A percentile compares a stretch with the other conserved stretches of the same genome.
Conservation (phyloP, 768 basidiomycete genomes). For the Tricholoma terreum region DNA sequence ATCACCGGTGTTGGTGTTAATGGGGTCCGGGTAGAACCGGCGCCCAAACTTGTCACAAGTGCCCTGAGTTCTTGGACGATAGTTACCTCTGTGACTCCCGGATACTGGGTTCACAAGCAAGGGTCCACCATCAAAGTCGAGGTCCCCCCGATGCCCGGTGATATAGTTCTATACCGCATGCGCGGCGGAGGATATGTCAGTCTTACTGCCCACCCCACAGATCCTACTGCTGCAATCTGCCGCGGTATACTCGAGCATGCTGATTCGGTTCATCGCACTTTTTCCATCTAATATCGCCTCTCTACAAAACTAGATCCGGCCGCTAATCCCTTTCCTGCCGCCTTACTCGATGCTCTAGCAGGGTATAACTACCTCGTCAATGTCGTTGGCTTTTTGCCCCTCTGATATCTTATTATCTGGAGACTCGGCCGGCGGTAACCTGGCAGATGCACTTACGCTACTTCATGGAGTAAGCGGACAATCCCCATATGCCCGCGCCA, state of each 20-base stretch:
- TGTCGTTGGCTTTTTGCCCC: slow-evolving; percentile 51
- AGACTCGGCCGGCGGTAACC: slow-evolving; percentile 78
- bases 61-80: slow-evolving; percentile 40
- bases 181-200: slow-evolving; percentile 61
- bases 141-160: slow-evolving; percentile 40
- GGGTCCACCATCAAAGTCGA: slow-evolving; percentile 33
- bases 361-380: slow-evolving; percentile 71
- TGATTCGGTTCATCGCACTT: slow-evolving; percentile 42
- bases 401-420: slow-evolving; percentile 66
- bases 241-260: slow-evolving; percentile 46
- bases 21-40: slow-evolving; percentile 48
- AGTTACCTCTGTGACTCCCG: slow-evolving; percentile 47
- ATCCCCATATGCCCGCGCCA: slow-evolving; percentile 33
- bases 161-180: slow-evolving; percentile 58
- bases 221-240: slow-evolving; percentile 41
- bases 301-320: slow-evolving; percentile 40
- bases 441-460: slow-evolving; percentile 63
- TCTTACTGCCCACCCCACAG: slow-evolving; percentile 56
- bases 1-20: slow-evolving; percentile 39
- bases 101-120: slow-evolving; percentile 53
- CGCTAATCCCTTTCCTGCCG: slow-evolving; percentile 67
- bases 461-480: slow-evolving; percentile 47
- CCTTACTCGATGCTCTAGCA: slow-evolving; percentile 69
- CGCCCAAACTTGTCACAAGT: slow-evolving; percentile 40
- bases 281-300: slow-evolving; percentile 73